phyloP scores from a whole-genome alignment of 2,329 filamentous ascomycete genomes.

The Phialocephala sp. region DNA sequence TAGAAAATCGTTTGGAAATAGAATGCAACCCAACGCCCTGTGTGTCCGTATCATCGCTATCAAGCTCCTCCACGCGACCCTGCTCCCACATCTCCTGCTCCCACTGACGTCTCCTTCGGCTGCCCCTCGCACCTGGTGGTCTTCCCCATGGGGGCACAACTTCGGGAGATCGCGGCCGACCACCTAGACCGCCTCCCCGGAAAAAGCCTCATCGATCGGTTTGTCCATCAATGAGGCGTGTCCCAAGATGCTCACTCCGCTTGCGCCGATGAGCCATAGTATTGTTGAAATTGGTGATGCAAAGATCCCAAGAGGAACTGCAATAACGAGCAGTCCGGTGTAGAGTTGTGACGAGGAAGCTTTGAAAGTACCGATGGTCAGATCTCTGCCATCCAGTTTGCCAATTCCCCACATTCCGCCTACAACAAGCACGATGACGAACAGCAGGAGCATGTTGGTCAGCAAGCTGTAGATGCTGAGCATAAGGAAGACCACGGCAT shows the following conservation, averaged over 20 bases:
- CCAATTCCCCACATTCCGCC: conserved; percentile 90
- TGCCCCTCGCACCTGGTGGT: conserved; percentile 90
- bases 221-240: conserved; percentile 97
- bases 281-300: conserved; percentile 84
- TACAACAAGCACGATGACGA: conserved; percentile 88
- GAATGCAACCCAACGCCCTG: conserved; percentile 59
- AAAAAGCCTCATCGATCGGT: conserved; percentile 99
- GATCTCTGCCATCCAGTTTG: conserved; percentile 85
- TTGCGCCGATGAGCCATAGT: conserved; percentile 95
- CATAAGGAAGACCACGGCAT: conserved; percentile 91
- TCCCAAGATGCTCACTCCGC: conserved; percentile 90
- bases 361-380: conserved; percentile 82
- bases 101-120: conserved; percentile 61
- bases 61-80: conserved; percentile 68
- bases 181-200: conserved; percentile 99
- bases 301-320: conserved; percentile 83
- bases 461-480: conserved; percentile 94
- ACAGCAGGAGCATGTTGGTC: conserved; percentile 84
- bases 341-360: conserved; percentile 94
- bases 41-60: conserved; percentile 60
- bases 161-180: conserved; percentile 99
- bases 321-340: conserved; percentile 81
- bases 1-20: conserved; percentile 57
- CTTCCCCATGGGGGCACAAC: conserved; percentile 97
- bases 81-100: conserved; percentile 58